Percentiles rank a stretch among this genome's conserved stretches.
phyloP scores from a whole-genome alignment of 1,284 basidiomycete species.

The Quambalaria eucalypti region DNA sequence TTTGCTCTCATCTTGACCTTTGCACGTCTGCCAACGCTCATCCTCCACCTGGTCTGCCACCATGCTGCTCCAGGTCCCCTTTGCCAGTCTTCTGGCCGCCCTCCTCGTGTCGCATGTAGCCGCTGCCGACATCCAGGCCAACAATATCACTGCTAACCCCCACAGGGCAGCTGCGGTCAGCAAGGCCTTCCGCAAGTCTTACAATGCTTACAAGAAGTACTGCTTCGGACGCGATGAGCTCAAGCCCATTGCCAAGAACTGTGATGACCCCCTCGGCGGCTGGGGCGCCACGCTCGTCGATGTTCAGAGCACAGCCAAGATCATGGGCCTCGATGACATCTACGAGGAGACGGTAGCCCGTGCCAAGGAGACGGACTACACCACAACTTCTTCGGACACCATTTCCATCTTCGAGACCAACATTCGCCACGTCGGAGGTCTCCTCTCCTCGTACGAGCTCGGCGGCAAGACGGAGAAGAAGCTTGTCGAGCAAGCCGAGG shows the following conservation, averaged over 20 bases:
- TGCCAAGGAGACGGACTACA: conserved; percentile 23
- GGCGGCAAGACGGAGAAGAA: conserved; percentile 22
- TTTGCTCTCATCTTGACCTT: not conserved
- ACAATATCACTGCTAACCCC: conserved; percentile 2
- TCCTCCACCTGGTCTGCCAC: too few species aligned
- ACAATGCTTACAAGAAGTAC: conserved; percentile 26
- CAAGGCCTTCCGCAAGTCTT: conserved; percentile 16
- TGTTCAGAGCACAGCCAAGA: conserved; percentile 25
- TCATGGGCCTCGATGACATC: conserved; percentile 33
- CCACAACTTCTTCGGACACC: conserved; percentile 10
- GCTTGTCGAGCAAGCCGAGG: conserved; percentile 30
- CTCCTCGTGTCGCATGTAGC: too few species aligned
- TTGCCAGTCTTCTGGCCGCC: not conserved
- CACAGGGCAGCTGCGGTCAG: conserved; percentile 22
- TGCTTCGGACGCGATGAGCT: conserved; percentile 15
- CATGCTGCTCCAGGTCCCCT: not conserved
- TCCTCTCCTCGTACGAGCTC: conserved; percentile 35
- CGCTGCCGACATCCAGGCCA: conserved; percentile 7
- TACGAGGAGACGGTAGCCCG: conserved; percentile 16
- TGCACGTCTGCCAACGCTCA: too few species aligned
- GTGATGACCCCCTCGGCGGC: conserved; percentile 20
- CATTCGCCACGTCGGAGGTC: conserved; percentile 36
- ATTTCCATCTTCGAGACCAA: conserved; percentile 40
- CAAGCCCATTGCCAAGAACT: conserved; percentile 17
- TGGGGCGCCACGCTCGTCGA: conserved; percentile 41